Evolutionary conservation across 495 filamentous ascomycete genomes (phyloP).

Genomic region (Aspergillus asperescens): DNA sequence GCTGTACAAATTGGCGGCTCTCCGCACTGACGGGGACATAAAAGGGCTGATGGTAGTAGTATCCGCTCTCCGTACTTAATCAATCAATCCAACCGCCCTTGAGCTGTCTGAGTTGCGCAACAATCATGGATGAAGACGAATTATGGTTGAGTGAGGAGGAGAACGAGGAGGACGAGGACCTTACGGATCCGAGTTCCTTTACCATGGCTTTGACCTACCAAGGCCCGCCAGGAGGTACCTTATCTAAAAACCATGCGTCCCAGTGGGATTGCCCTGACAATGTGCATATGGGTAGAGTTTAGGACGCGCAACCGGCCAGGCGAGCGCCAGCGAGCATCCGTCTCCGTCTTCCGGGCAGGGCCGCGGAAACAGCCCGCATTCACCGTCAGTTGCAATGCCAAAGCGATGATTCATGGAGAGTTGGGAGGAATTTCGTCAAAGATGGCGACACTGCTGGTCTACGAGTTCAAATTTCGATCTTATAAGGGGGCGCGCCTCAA

Average conservation of each 20-base stretch:
- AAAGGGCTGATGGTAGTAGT: neutral
- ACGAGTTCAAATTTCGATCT: slow-evolving; percentile 1
- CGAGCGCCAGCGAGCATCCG: neutral
- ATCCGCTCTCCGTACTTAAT: too few relatives aligned
- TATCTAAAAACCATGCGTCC: neutral
- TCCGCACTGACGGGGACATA: too few relatives aligned
- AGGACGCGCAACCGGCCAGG: neutral
- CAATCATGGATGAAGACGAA: neutral
- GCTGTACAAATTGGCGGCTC: too few relatives aligned
- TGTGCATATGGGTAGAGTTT: neutral
- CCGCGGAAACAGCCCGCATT: neutral
- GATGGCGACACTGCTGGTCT: neutral
- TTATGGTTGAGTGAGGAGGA: neutral
- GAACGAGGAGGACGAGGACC: neutral
- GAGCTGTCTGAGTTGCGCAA: neutral
- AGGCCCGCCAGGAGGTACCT: neutral
- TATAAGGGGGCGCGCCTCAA: slow-evolving; percentile 1
- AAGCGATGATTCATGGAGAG: neutral
- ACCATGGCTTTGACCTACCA: neutral
- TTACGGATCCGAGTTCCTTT: neutral
- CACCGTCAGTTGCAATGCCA: slow-evolving; percentile 1
- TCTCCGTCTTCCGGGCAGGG: neutral
- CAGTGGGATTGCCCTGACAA: neutral
- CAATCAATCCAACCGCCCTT: neutral
- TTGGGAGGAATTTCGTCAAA: neutral